phyloP scores from a whole-genome alignment of 805 yeast species.

The Myxozyma monticola region DNA sequence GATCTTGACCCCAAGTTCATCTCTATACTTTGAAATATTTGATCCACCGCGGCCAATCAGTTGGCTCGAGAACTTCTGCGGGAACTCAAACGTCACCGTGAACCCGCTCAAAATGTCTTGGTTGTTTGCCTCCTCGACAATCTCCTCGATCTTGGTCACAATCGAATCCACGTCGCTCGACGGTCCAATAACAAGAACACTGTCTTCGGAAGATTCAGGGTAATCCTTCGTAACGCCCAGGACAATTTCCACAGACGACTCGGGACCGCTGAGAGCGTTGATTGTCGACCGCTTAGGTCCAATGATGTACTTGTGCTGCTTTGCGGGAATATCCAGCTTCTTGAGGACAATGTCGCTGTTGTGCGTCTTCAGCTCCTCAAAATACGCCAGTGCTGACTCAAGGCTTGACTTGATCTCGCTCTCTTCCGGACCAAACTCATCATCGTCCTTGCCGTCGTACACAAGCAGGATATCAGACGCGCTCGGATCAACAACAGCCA shows the following conservation, averaged over 20 bases:
- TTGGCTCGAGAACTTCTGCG: constrained; percentile 67
- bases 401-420: constrained; percentile 60
- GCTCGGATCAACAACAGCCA: constrained; percentile 54
- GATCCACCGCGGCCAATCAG: constrained; percentile 90
- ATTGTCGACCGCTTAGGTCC: constrained; percentile 66
- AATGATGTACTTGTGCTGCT: constrained; percentile 57
- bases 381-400: constrained; percentile 52
- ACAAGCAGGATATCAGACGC: constrained; percentile 57
- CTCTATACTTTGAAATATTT: constrained; percentile 63
- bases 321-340: constrained; percentile 52
- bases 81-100: constrained; percentile 56
- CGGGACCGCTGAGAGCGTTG: constrained; percentile 44
- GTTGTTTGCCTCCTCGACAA: constrained; percentile 57
- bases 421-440: constrained; percentile 63
- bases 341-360: constrained; percentile 47
- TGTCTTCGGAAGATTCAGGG: constrained; percentile 47
- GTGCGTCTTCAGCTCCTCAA: constrained; percentile 59
- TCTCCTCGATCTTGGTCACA: constrained; percentile 51
- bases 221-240: constrained; percentile 38
- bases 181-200: constrained; percentile 69
- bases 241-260: constrained; percentile 41
- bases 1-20: constrained; percentile 71
- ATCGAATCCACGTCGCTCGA: constrained; percentile 60
- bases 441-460: constrained; percentile 46
- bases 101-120: constrained; percentile 49